A percentile compares a stretch with the other conserved stretches of the same genome.
These are phyloP conservation scores for Glonium stellatum DNA, from an alignment of 495 filamentous ascomycete genomes.

Conservation along the genomic window DNA sequence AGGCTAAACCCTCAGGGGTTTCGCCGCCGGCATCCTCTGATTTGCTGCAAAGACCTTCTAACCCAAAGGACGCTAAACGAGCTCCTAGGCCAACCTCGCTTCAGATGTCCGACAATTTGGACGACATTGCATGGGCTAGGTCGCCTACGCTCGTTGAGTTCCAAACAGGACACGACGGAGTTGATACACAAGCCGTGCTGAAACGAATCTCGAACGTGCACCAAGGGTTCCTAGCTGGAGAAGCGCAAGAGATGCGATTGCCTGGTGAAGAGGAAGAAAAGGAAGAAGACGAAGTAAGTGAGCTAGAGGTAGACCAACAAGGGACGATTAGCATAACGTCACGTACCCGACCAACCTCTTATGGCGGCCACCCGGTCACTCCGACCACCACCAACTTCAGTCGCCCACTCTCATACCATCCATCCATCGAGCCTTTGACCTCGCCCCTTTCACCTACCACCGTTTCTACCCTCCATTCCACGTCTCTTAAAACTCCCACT, in stretches of 20 bases:
- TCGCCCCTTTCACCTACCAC: background rate
- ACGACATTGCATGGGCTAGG: background rate
- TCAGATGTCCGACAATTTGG: background rate
- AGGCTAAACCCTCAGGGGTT: background rate
- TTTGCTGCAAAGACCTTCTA: background rate
- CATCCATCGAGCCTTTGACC: background rate
- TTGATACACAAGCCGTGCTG: background rate
- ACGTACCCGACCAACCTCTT: background rate
- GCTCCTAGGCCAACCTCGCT: background rate
- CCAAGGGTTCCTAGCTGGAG: conserved; percentile 20
- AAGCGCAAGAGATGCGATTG: conserved; percentile 17
- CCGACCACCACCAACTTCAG: conserved; percentile 13
- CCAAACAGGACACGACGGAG: background rate
- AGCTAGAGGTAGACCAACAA: background rate
- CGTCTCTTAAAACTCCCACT: background rate
- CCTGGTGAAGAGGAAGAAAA: conserved; percentile 9
- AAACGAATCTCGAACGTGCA: conserved; percentile 1
- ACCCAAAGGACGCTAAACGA: background rate
- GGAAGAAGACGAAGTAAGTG: background rate
- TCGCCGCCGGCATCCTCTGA: background rate
- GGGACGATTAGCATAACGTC: background rate
- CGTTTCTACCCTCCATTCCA: background rate
- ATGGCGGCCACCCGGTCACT: background rate
- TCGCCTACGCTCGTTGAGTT: background rate
- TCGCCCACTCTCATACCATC: conserved; percentile 12